Base-by-base conservation (phyloP, 345 rosid genomes). In the Geranium brycei region DNA sequence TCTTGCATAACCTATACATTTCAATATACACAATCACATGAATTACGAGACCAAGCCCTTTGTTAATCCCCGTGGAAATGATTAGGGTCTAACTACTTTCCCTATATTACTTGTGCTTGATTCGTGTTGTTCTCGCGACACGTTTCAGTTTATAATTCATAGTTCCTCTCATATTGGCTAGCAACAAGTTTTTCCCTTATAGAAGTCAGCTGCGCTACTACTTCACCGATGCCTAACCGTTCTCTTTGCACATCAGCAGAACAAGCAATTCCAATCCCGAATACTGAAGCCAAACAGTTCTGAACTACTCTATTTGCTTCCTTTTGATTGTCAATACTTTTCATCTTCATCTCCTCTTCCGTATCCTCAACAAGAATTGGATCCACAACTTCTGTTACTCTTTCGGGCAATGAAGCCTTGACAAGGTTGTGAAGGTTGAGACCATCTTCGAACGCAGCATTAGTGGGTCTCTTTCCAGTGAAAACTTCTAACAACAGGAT, bases 401-500 rank as follows among this genome's bases (percentile, higher is more conserved):
- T 17, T 41, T 71, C 55, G 1, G 71, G 64, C 16, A 72, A 60
- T 23, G 71, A 65, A 10, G 7, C 53, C 41, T 65, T 66, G 0
- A 59, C 66, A 62, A 47, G 56, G 13, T 60, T 59, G 13, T 66
- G 70, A 19, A 76, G 65, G 31, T 14, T 65, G 2, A 59, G 28
- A 14, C 70, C 60, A 0, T 70, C 76, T 3, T 30, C 17, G 60
- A 68, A 76, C 31, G 19, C 62, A 1, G 65, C 69, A 62, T 71
- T 30, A 0, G 67, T 76, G 2, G 76, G 68, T 60, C 57, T 41
- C 59, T 60, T 66, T 17, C 73, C 70, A 8, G 70, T 62, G 19
- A 76, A 51, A 32, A 71, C 65, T 59, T 75, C 71, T n/a, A 71
- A 10, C 67, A 75, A 62, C 1, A 75, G 59, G 5, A 75, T 62